phyloP scores from a whole-genome alignment of 352 stramenopile species.

The Phytophthora lateralis region DNA sequence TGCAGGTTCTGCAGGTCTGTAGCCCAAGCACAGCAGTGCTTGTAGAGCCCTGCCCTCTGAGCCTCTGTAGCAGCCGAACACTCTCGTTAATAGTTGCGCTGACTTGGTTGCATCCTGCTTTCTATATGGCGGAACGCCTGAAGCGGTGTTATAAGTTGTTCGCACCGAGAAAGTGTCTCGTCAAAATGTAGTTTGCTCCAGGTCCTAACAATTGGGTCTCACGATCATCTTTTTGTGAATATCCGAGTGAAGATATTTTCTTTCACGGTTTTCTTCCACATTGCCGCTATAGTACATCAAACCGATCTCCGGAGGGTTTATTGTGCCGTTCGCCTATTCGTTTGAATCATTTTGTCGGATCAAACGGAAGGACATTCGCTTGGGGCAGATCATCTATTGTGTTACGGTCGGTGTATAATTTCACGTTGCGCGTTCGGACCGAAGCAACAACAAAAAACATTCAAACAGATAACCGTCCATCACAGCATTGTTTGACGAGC shows the following conservation, averaged over 20 bases:
- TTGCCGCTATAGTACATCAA: too few relatives aligned
- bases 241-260: too few relatives aligned
- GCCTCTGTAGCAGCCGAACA: not conserved
- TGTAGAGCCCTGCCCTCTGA: not conserved
- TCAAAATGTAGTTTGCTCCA: too few relatives aligned
- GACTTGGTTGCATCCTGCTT: too few relatives aligned
- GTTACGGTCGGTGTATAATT: not conserved
- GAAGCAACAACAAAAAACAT: slow-evolving; percentile 13
- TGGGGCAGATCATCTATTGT: not conserved
- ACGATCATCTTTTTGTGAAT: too few relatives aligned
- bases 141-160: too few relatives aligned
- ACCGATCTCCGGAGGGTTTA: too few relatives aligned
- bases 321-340: not conserved
- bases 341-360: not conserved
- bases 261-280: too few relatives aligned
- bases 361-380: not conserved
- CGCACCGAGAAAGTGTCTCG: too few relatives aligned
- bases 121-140: too few relatives aligned
- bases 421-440: not conserved
- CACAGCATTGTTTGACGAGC: slow-evolving; percentile 1
- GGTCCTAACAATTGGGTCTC: too few relatives aligned
- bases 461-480: slow-evolving; percentile 10
- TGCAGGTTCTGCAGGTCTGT: too few relatives aligned
- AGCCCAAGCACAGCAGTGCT: not conserved
- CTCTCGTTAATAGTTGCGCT: not conserved